phyloP scores from a whole-genome alignment of 768 basidiomycete species.

The Boletus reticuloceps region DNA sequence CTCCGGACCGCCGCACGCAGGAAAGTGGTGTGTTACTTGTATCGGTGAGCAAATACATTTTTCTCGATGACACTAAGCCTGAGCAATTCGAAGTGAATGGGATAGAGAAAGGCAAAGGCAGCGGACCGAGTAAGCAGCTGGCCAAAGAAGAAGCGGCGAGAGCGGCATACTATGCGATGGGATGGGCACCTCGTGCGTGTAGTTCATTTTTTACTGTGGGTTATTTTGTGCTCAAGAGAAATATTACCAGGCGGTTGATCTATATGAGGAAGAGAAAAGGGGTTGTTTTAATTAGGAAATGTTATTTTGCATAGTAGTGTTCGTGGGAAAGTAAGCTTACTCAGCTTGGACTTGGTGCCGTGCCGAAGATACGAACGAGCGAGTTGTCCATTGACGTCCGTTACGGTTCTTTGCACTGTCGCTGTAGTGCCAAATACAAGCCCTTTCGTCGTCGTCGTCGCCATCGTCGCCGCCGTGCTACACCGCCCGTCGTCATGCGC shows the following conservation, averaged over 20 bases:
- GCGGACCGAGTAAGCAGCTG: constrained; percentile 66
- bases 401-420: constrained; percentile 18
- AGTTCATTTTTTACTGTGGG: neutral
- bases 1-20: constrained; percentile 65
- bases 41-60: constrained; percentile 49
- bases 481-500: constrained; percentile 20
- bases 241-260: constrained; percentile 18
- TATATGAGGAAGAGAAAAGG: neutral
- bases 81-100: constrained; percentile 54
- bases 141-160: constrained; percentile 79
- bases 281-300: constrained; percentile 21
- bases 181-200: constrained; percentile 55
- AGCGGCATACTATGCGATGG: constrained; percentile 70
- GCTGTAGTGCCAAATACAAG: neutral
- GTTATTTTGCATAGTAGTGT: neutral
- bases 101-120: constrained; percentile 61
- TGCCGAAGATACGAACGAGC: constrained; percentile 27
- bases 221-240: neutral
- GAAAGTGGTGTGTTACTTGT: constrained; percentile 65
- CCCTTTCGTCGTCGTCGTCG: neutral
- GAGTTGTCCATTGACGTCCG: constrained; percentile 13
- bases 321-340: constrained; percentile 25
- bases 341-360: constrained; percentile 19
- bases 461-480: neutral
- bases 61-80: neutral